Conservation (phyloP, 306 rosid species). For the Notholithocarpus densiflorus region DNA sequence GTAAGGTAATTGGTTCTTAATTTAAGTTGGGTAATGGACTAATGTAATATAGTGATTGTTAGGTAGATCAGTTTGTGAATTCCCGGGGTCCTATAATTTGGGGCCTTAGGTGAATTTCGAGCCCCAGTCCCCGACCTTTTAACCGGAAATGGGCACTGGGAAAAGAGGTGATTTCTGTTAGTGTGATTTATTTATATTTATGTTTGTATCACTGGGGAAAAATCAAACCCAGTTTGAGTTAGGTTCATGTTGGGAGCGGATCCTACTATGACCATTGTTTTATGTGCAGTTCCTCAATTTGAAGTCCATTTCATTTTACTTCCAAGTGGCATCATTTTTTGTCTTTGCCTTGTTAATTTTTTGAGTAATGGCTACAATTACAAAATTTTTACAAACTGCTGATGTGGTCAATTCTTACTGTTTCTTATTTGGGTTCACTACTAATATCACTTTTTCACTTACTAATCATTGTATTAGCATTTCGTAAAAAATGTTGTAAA, state of each 20-base stretch:
- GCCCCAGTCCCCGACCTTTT: constrained; percentile 61
- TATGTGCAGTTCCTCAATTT: constrained; percentile 12
- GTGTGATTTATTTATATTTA: constrained; percentile 35
- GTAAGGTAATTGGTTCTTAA: constrained; percentile 48
- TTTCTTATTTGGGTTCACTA: too few species aligned
- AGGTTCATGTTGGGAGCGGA: constrained; percentile 64
- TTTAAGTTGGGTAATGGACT: constrained; percentile 25
- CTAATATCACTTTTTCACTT: too few species aligned
- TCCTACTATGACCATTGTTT: constrained; percentile 55
- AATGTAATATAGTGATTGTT: constrained; percentile 30
- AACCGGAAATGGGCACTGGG: constrained; percentile 62
- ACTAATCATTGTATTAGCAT: too few species aligned
- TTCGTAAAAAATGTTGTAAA: too few species aligned
- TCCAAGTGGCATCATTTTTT: not conserved
- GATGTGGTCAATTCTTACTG: too few species aligned
- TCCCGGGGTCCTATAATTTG: constrained; percentile 51
- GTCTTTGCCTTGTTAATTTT: not conserved
- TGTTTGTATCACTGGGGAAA: constrained; percentile 40
- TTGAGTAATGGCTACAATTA: too few species aligned
- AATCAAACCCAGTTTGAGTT: constrained; percentile 29
- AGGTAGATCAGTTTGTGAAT: constrained; percentile 44
- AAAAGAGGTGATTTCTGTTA: constrained; percentile 21
- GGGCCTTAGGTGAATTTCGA: constrained; percentile 46
- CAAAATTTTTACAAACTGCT: too few species aligned
- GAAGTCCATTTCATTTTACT: constrained; percentile 13